Percentiles rank a stretch among this genome's conserved stretches.
phyloP scores from a whole-genome alignment of 306 rosid species.

The Benincasa hispida region DNA sequence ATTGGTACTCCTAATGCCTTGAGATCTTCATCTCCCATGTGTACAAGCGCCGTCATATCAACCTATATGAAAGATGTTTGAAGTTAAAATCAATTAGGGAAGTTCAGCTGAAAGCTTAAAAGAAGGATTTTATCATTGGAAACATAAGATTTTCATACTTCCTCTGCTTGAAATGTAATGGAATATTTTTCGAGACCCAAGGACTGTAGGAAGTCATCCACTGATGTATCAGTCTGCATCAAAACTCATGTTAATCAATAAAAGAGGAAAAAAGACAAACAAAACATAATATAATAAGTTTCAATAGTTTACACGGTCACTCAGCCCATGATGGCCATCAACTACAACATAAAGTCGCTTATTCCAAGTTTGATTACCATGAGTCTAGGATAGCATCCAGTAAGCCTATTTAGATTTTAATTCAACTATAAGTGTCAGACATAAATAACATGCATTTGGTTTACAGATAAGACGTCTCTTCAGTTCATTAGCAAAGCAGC shows the following conservation, averaged over 20 bases:
- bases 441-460: neutral
- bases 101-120: slow-evolving; percentile 2
- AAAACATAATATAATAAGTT: neutral
- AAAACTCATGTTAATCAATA: slow-evolving; percentile 10
- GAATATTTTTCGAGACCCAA: slow-evolving; percentile 92
- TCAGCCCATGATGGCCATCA: neutral
- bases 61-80: slow-evolving; percentile 41
- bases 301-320: neutral
- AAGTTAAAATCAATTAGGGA: neutral
- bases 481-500: neutral
- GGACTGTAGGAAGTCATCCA: slow-evolving; percentile 73
- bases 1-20: slow-evolving; percentile 96
- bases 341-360: neutral
- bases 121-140: neutral
- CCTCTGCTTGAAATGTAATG: slow-evolving; percentile 94
- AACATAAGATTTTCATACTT: slow-evolving; percentile 35
- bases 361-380: neutral
- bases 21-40: slow-evolving; percentile 97
- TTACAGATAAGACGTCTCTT: neutral
- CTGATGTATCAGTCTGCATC: slow-evolving; percentile 55
- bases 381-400: neutral
- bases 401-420: neutral
- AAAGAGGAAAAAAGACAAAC: neutral
- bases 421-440: neutral
- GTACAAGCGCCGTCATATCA: slow-evolving; percentile 93